phyloP scores from a whole-genome alignment of 179 eudicot species.

The Gypsophila paniculata region DNA sequence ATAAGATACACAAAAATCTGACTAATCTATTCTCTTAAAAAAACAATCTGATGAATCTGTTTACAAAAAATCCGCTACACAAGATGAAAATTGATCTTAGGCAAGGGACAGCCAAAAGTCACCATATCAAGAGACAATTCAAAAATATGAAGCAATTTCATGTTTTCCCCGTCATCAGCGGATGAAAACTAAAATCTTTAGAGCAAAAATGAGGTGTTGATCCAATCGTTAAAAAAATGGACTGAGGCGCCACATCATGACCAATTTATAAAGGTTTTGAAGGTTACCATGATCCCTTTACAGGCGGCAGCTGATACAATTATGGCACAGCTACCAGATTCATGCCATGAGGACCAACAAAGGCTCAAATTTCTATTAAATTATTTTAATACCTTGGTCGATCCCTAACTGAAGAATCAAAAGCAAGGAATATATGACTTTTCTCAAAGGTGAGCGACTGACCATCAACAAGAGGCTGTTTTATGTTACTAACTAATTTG shows the following conservation, averaged over 20 bases:
- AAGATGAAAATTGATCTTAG: neutral
- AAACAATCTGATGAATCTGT: neutral
- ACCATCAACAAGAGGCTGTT: too few species aligned
- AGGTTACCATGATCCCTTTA: neutral
- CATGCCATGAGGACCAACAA: neutral
- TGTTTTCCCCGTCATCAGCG: neutral
- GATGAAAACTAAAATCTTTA: neutral
- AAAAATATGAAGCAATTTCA: neutral
- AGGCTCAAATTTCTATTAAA: neutral
- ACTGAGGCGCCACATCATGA: neutral
- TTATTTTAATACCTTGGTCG: neutral
- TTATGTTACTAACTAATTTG: too few species aligned
- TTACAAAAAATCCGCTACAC: neutral
- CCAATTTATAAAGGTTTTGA: neutral
- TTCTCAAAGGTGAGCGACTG: too few species aligned
- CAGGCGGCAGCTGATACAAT: neutral
- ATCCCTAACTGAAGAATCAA: too few species aligned
- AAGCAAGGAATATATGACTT: too few species aligned
- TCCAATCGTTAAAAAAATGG: neutral
- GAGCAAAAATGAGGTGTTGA: neutral
- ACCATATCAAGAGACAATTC: neutral
- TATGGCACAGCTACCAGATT: neutral
- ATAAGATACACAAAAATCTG: neutral
- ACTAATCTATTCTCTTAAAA: too few species aligned
- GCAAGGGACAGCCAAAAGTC: neutral